Base-by-base conservation (phyloP, 768 basidiomycete species). In the Pisolithus orientalis region DNA sequence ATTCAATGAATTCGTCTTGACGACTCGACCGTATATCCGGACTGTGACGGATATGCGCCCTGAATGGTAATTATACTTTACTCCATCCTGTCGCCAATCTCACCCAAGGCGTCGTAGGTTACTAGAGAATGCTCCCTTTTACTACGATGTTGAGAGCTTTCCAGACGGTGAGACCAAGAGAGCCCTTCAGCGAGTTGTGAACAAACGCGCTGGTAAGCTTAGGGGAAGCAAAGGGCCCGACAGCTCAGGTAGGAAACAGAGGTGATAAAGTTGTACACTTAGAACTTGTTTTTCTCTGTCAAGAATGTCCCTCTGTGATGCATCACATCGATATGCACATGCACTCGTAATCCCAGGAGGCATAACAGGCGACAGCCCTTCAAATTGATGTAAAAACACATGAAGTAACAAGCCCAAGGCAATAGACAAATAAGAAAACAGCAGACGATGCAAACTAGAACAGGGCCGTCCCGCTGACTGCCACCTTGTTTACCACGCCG, bases 1-100 rank as follows among this genome's bases (percentile, higher is more conserved):
- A 8, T 94, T 88, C 75, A 92, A 94, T 62, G 94, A 95, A 70
- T 99, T 97, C 59, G 92, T 97, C 9, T 70, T 97, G 58, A 98
- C 94, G 6, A 90, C 90, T 6, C 71, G 84, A 45, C 84, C 80
- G 54, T 98, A 87, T 63, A 94, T 99, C 63, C 84, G 96, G 28
- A 95, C 90, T 0, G 91, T 95, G 17, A 85, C 94, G 0, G 91
- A 93, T 50, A 79, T 95, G 51, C 75, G 79, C 62, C 78, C 87
- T 2, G 93, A 95, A 62, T 98, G 96, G 93, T 90, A 63, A 42
- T 70, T 34, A 21, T 21, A 21, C 21, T 17, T 49, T n/a, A 31
- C 38, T 57, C 51, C 13, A 24, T 24, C 14, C 10, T 47, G 37
- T 52, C 47, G 39, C 50, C 21, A n/a, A 34, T 43, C 13, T 54